Evolutionary conservation across 2,329 filamentous ascomycete species (phyloP).

Genomic region (Sporothrix brasiliensis): DNA sequence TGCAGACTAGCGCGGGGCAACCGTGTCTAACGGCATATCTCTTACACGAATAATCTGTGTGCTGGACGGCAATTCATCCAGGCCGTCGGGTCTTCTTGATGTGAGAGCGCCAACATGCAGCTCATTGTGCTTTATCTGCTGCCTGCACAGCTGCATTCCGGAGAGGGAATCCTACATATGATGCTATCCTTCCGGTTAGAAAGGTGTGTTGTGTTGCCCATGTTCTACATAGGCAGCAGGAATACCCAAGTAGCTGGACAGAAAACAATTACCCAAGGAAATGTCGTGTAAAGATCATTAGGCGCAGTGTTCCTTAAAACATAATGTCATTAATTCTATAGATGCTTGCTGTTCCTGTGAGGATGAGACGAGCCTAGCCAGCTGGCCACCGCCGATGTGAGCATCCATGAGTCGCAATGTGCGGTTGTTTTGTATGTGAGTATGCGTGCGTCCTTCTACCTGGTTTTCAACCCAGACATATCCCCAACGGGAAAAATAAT

Average conservation of each 20-base stretch:
- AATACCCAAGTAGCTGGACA: not conserved
- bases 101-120: not conserved
- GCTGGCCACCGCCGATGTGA: not conserved
- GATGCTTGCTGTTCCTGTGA: slow-evolving; percentile 18
- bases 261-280: not conserved
- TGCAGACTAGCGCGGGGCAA: slow-evolving; percentile 33
- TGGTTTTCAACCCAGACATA: slow-evolving; percentile 5
- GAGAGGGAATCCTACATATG: too few species aligned
- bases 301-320: not conserved
- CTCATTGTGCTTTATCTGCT: slow-evolving; percentile 4
- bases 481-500: too few species aligned
- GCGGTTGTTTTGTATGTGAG: not conserved
- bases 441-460: slow-evolving; percentile 18
- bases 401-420: slow-evolving; percentile 9
- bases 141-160: not conserved
- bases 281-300: not conserved
- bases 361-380: not conserved
- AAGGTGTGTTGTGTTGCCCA: not conserved
- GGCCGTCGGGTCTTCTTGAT: not conserved
- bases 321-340: slow-evolving; percentile 32
- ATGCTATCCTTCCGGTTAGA: not conserved
- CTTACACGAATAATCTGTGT: slow-evolving; percentile 4
- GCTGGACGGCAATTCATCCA: not conserved
- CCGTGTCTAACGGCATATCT: slow-evolving; percentile 28
- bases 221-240: slow-evolving; percentile 8